Base-by-base conservation (phyloP, 164 flowering plant species). In the Stephania cephalantha region DNA sequence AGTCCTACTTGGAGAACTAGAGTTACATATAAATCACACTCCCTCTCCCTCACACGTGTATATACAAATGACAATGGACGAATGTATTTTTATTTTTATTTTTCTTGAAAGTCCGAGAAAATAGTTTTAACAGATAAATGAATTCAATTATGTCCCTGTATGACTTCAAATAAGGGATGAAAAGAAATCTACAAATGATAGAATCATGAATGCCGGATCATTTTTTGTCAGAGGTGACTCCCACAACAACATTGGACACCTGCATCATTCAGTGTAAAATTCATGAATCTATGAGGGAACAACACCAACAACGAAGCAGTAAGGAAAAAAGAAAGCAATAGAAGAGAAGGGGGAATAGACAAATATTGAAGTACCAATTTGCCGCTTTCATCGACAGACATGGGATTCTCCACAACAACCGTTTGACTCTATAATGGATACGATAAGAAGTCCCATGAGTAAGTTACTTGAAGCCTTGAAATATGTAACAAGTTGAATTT, bases 201-300 rank as follows among this genome's bases (percentile, higher is more conserved):
- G 22, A 61, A 18, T 61, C n/a, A 18, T 25, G 66, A 7, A 20
- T 15, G 64, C 20, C 7, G n/a, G 13, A 8, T 87, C 76, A 87
- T 79, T 88, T 91, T 70, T 88, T 91, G 8, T 82, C 90, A 35
- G 90, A 87, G 4, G 98, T 90, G 48, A 94, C 92, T n/a, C 98
- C 98, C 53, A 94, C 97, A n/a, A 91, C 97, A 45, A 94, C 95
- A 82, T 91, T 94, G 89, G 90, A 89, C 77, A 93, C 98, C 98
- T 93, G 83, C 65, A 77, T 68, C 50, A 79, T 73, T 58, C 55
- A 72, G 5, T 42, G 61, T 31, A n/a, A 70, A 12, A 20, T 76
- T 63, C 50, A 17, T 10, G 63, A 63, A 44, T 5, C 6, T 53
- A 18, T 2, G 13, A 7, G 42, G 65, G 42, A 68, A 63, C 52